These are phyloP conservation scores for Mallotus repandus DNA, from an alignment of 441 rosid species.

Conservation along the genomic window DNA sequence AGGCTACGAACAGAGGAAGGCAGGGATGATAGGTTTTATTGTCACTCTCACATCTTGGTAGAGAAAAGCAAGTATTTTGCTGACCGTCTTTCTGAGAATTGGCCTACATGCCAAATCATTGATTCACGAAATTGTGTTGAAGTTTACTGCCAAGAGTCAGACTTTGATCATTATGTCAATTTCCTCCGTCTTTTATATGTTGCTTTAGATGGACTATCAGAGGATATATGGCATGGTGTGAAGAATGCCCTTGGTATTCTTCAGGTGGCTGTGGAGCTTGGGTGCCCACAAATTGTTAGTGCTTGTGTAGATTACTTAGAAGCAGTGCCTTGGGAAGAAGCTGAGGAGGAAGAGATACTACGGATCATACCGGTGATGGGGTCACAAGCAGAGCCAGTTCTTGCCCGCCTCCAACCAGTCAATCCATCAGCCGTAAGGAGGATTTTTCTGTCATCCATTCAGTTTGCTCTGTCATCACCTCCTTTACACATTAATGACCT, in stretches of 20 bases:
- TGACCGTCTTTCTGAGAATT: constrained; percentile 81
- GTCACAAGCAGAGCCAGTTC: constrained; percentile 59
- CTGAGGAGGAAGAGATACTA: constrained; percentile 89
- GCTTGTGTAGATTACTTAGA: constrained; percentile 84
- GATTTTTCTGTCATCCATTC: constrained; percentile 65
- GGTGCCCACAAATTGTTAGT: constrained; percentile 53
- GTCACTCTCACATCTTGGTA: constrained; percentile 69
- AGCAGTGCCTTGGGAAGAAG: constrained; percentile 98
- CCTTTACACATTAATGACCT: constrained; percentile 48
- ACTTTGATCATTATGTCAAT: constrained; percentile 72
- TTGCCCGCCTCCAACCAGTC: constrained; percentile 85
- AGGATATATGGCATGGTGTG: constrained; percentile 69
- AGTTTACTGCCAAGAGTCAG: constrained; percentile 73
- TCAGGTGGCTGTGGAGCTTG: constrained; percentile 66
- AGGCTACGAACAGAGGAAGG: constrained; percentile 78
- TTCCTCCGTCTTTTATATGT: constrained; percentile 70
- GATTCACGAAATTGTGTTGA: constrained; percentile 90
- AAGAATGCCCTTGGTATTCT: constrained; percentile 80
- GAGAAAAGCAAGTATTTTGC: constrained; percentile 79
- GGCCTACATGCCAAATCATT: constrained; percentile 95
- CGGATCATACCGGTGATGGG: constrained; percentile 67
- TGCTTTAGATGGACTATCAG: constrained; percentile 43
- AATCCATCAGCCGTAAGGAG: constrained; percentile 45
- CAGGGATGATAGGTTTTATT: constrained; percentile 84
- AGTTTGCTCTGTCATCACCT: constrained; percentile 74